Base-by-base conservation (phyloP, 2,329 filamentous ascomycete genomes). In the Aureobasidium mangrovei region DNA sequence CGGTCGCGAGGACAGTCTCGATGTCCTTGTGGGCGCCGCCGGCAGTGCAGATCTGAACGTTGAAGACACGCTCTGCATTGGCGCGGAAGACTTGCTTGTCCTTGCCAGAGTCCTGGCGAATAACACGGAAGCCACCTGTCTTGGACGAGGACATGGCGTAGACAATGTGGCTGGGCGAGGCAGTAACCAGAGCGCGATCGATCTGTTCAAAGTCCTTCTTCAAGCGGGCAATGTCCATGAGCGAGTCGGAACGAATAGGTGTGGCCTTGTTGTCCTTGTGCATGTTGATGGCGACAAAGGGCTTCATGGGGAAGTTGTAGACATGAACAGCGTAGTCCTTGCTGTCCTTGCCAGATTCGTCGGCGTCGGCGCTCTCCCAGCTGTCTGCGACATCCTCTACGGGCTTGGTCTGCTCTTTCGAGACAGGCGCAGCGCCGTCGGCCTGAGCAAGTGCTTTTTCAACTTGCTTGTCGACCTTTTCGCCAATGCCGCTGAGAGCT, bases 121-220 rank as follows among this genome's bases (percentile, higher is more conserved):
- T 96, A 55, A 98, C 86, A 55, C 91, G 84, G 63, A 98, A 82
- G 45, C 93, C 93, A 48, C 90, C 90, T 60, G 90, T 88, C 75
- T 95, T 96, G 39, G 28, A 18, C 18, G 18, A 18, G 41, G 88
- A 88, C 76, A 95, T 88, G 41, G 89, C 90, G 64, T 97, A 98
- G 4, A 88, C 85, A 70, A 98, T 97, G 72, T 93, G 95, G 57
- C 85, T 86, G 65, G 88, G 84, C 28, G 89, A 91, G 18, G 91
- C 91, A 4, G 91, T 86, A 47, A 91, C 91, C 32, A 98, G 79
- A 59, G 91, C 94, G 60, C 94, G 87, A 67, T 98, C 93, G 58
- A 96, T 85, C 72, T 97, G 93, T 65, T 98, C 93, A 64, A 97
- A 97, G 4, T 95, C 90, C 73, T 97, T 97, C 78, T 95, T 95